Evolutionary conservation across 1,284 basidiomycete species (phyloP), one percentile per base, ranked within the genome.

Genomic region (Rhizoctonia solani): DNA sequence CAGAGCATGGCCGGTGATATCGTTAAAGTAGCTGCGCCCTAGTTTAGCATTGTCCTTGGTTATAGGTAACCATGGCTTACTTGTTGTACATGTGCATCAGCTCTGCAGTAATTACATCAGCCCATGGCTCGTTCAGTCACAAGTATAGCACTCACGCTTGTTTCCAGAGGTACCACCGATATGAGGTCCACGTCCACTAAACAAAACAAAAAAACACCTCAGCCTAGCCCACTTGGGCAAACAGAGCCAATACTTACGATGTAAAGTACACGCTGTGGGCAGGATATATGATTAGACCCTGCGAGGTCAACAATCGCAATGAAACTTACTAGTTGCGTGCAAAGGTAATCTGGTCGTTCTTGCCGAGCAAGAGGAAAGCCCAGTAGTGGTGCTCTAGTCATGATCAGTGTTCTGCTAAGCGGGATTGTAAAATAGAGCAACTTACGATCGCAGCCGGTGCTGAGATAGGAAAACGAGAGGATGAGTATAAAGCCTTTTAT

Each of bases 171-270:
- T 55, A 19, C 65, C 65, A 19, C 65, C 65, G 34, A 66, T 41
- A n/a, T 66, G 25, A 4, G 65, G 65, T 4, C 65, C 65, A 47
- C 65, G 65, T n/a, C 65, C 65, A 30, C 56, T 61, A 46, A 9
- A n/a, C n/a, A n/a, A n/a, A 39, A 39, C 8, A 39, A 8, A 49
- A 25, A 3, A 14, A 14, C 23, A 19, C 11, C 9, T 21, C 50
- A 41, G 42, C 9, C 16, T 25, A 6, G 19, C 11, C 25, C 19
- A 19, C 13, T 49, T 34, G 34, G 16, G n/a, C 8, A 29, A n/a
- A 23, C 30, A 30, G 27, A 14, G n/a, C 14, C 4, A 23, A 8
- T 1, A 55, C 44, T 54, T 54, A 47, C 41, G 52, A 4, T 16
- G 52, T 66, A 34, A n/a, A 37, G 39, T 46, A 27, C n/a, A 54